Base-by-base conservation (phyloP, 2,329 filamentous ascomycete genomes). In the Pseudopithomyces chartarum region DNA sequence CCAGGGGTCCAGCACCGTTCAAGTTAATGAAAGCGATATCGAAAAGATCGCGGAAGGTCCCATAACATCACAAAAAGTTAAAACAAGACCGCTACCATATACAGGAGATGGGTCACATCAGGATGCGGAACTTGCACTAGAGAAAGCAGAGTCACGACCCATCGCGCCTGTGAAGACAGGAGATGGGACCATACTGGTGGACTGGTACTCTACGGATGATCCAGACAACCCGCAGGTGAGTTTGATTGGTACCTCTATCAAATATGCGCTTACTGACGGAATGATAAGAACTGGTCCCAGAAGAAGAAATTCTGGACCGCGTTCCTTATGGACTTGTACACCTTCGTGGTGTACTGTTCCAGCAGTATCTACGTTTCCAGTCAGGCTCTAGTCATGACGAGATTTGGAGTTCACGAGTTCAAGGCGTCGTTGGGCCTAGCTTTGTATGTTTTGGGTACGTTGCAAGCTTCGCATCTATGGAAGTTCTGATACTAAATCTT, bases 321-420 rank as follows among this genome's bases (percentile, higher is more conserved):
- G 0, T 76, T 76, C 43, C 66, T 80, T 39, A 79, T 84, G 58
- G 81, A 78, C 52, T 59, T 84, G 7, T 73, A 82, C 54, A 84
- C 81, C 0, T 80, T 81, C 33, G 75, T 77, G 3, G 78, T 85
- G 43, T 85, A 85, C 66, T 78, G 81, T 32, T 81, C 80, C 8
- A 81, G 79, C 2, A 75, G 81, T 0, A 82, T 85, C 32, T 85
- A 84, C 62, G 78, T 79, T 0, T 76, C 82, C 0, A 80, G 81
- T 23, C 73, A 76, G 2, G 40, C 62, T 3, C 68, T 69, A 10
- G 68, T 85, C 15, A 73, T 75, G 57, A 58, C 73, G 8, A 69
- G 70, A 3, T 85, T 84, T 58, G 75, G 74, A 2, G 78, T 82
- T 2, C 75, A 73, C 23, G 64, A 69, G n/a, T 76, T 79, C 13